Conservation (phyloP, 192 early-diverging fungal species). For the Entomortierella lignicola region DNA sequence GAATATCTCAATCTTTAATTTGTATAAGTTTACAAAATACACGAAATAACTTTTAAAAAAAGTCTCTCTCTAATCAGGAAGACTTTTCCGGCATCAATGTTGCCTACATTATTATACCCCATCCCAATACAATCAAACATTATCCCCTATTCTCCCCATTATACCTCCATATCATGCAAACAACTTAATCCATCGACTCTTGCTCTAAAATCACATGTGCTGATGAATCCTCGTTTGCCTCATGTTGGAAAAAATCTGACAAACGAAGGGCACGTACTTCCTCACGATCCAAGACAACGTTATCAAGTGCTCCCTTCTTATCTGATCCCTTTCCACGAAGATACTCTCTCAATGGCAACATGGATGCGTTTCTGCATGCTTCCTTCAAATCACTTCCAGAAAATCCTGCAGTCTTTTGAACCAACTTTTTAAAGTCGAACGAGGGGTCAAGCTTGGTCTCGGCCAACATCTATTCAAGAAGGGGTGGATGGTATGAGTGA, state of each 20-base stretch:
- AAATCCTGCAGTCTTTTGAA: constrained; percentile 79
- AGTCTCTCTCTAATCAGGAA: no score
- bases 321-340: constrained; percentile 64
- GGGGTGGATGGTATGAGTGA: not conserved
- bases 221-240: constrained; percentile 48
- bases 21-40: no score
- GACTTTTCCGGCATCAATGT: no score
- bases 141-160: not conserved
- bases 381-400: constrained; percentile 98
- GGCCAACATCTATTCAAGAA: constrained; percentile 73
- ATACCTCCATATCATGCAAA: not conserved
- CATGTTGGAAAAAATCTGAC: constrained; percentile 52
- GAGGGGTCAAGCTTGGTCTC: constrained; percentile 72
- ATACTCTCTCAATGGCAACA: constrained; percentile 93
- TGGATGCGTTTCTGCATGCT: constrained; percentile 94
- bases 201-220: constrained; percentile 54
- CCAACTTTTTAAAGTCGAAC: constrained; percentile 78
- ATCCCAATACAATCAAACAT: not conserved
- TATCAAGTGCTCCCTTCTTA: constrained; percentile 32
- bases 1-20: no score
- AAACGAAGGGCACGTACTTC: constrained; percentile 38
- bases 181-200: constrained; percentile 30
- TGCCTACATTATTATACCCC: no score
- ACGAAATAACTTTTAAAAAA: no score
- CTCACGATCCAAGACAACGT: constrained; percentile 35